Conservation (phyloP, 116 monocot species). For the Trichopus zeylanicus region DNA sequence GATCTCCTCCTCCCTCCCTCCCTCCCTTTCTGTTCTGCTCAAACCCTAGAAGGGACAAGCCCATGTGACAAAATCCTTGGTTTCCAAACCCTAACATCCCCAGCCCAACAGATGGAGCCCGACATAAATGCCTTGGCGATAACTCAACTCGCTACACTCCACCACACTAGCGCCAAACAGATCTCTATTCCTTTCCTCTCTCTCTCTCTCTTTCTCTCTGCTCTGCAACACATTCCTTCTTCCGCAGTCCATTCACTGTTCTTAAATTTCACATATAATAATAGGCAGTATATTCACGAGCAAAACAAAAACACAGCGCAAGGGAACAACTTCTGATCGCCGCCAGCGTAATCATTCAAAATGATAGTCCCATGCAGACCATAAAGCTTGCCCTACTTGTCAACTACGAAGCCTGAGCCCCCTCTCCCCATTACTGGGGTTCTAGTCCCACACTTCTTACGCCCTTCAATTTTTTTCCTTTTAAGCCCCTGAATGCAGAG, state of each 20-base stretch:
- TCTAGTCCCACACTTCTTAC: too few relatives aligned
- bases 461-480: too few relatives aligned
- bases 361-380: constrained; percentile 17
- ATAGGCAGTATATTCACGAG: not conserved
- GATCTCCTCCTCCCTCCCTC: too few relatives aligned
- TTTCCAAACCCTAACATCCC: constrained; percentile 16
- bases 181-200: not conserved
- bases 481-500: too few relatives aligned
- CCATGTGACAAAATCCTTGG: constrained; percentile 18
- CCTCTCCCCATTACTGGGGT: too few relatives aligned
- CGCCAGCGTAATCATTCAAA: constrained; percentile 18
- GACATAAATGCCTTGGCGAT: constrained; percentile 6
- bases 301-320: too few relatives aligned
- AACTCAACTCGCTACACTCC: too few relatives aligned
- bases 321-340: constrained; percentile 17
- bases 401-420: too few relatives aligned
- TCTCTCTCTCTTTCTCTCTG: too few relatives aligned
- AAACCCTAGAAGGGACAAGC: constrained; percentile 8
- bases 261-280: not conserved
- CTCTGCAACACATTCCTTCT: not conserved
- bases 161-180: not conserved
- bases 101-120: constrained; percentile 5
- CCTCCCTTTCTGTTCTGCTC: too few relatives aligned
- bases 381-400: not conserved
- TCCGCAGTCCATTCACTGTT: not conserved